These are phyloP conservation scores for Cordyceps militaris DNA, from an alignment of 2,329 filamentous ascomycete genomes.

Conservation along the genomic window DNA sequence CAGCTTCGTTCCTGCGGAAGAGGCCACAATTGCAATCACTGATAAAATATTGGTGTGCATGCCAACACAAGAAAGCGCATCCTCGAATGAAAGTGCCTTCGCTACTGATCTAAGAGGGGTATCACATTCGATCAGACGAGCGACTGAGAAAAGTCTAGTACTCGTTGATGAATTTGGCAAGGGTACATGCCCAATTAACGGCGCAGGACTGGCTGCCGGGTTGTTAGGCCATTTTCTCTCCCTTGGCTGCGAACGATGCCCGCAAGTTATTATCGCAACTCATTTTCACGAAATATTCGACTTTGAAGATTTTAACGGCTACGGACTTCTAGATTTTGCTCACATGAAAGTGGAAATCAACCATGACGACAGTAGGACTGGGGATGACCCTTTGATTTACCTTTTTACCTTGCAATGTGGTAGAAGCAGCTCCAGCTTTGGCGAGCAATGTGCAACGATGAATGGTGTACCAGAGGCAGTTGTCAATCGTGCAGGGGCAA, in stretches of 20 bases:
- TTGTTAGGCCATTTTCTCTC: slow-evolving; percentile 50
- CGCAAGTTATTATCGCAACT: slow-evolving; percentile 54
- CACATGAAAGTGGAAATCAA: slow-evolving; percentile 68
- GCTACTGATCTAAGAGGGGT: slow-evolving; percentile 82
- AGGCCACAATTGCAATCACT: slow-evolving; percentile 73
- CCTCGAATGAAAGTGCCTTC: slow-evolving; percentile 54
- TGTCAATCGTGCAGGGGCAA: slow-evolving; percentile 66
- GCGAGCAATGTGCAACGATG: slow-evolving; percentile 74
- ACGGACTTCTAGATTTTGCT: slow-evolving; percentile 48
- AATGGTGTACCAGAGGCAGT: slow-evolving; percentile 73
- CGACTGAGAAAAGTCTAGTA: slow-evolving; percentile 69
- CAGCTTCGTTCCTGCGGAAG: slow-evolving; percentile 78
- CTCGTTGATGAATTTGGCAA: slow-evolving; percentile 90
- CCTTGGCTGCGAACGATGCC: slow-evolving; percentile 34
- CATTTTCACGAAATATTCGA: slow-evolving; percentile 70
- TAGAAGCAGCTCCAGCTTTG: slow-evolving; percentile 73
- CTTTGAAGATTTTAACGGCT: slow-evolving; percentile 45
- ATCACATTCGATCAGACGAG: slow-evolving; percentile 65
- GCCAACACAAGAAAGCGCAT: slow-evolving; percentile 60
- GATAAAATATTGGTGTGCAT: slow-evolving; percentile 90
- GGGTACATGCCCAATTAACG: slow-evolving; percentile 52
- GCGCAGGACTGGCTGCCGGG: slow-evolving; percentile 51
- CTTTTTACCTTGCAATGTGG: slow-evolving; percentile 66
- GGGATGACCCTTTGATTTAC: slow-evolving; percentile 61
- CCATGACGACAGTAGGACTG: slow-evolving; percentile 31